Evolutionary conservation across 306 rosid genomes (phyloP).

Genomic region (Trifolium fragiferum): DNA sequence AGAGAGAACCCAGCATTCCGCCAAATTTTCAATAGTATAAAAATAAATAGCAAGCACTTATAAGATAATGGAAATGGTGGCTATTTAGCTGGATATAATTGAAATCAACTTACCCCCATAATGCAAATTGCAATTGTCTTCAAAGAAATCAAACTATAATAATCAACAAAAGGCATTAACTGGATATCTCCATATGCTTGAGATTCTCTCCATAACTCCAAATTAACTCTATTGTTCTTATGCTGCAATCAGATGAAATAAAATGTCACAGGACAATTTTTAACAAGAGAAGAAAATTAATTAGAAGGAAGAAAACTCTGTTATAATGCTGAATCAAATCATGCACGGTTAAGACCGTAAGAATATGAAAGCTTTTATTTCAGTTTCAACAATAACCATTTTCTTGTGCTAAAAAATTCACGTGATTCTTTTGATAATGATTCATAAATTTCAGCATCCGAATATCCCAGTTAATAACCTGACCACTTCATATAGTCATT

Average conservation of each 20-base stretch:
- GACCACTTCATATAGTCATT: no score
- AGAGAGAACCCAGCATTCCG: no score
- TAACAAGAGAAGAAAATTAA: conserved; percentile 6
- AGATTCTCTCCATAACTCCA: conserved; percentile 89
- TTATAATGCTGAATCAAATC: conserved; percentile 1
- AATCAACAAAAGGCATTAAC: conserved; percentile 93
- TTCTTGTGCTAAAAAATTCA: background rate
- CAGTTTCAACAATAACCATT: conserved; percentile 4
- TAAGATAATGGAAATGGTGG: no score
- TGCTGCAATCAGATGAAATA: conserved; percentile 63
- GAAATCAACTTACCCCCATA: conserved; percentile 68
- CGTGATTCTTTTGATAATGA: conserved; percentile 10
- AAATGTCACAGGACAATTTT: conserved; percentile 27
- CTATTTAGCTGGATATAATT: background rate
- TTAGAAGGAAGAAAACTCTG: background rate
- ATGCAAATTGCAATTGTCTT: conserved; percentile 91
- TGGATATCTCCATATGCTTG: conserved; percentile 90
- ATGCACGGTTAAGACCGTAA: conserved; percentile 28
- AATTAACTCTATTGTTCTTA: conserved; percentile 75
- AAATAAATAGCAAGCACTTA: no score
- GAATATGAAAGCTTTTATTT: conserved; percentile 12
- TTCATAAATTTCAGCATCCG: conserved; percentile 2
- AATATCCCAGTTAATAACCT: background rate
- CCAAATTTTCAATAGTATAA: no score
- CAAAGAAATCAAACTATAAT: conserved; percentile 83